phyloP scores from a whole-genome alignment of 2,329 filamentous ascomycete species.

The Beauveria sp. region DNA sequence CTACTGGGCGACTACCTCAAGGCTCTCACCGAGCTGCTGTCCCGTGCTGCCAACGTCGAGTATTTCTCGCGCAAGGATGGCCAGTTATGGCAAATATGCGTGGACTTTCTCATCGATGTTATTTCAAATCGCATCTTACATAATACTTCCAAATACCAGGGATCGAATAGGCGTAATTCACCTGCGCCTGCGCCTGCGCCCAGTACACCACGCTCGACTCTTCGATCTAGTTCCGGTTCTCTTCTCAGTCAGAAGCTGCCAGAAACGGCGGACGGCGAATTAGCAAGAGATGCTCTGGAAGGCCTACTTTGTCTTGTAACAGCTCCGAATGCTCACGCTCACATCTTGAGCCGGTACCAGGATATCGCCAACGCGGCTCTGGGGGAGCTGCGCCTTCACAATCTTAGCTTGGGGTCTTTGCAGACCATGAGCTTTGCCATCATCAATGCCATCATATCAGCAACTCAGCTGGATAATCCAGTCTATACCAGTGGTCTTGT shows the following conservation, averaged over 20 bases:
- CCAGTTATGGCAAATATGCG: slow-evolving; percentile 59
- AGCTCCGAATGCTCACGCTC: slow-evolving; percentile 4
- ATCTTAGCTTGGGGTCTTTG: slow-evolving; percentile 51
- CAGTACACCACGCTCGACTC: slow-evolving; percentile 23
- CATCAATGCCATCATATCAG: slow-evolving; percentile 63
- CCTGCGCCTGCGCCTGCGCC: slow-evolving; percentile 33
- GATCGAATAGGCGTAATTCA: slow-evolving; percentile 34
- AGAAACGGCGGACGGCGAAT: slow-evolving; percentile 24
- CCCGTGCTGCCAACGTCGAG: slow-evolving; percentile 71
- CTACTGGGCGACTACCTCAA: slow-evolving; percentile 74
- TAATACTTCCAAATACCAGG: slow-evolving; percentile 28
- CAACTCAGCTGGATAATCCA: slow-evolving; percentile 61
- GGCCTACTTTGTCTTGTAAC: slow-evolving; percentile 43
- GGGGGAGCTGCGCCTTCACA: slow-evolving; percentile 52
- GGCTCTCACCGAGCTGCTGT: slow-evolving; percentile 61
- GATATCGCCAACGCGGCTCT: slow-evolving; percentile 49
- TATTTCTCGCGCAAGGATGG: slow-evolving; percentile 53
- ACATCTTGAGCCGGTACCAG: slow-evolving; percentile 36
- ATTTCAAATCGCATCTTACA: slow-evolving; percentile 39
- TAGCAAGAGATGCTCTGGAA: slow-evolving; percentile 39
- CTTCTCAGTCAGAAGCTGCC: slow-evolving; percentile 24
- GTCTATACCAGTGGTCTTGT: slow-evolving; percentile 53
- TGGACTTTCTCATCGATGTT: slow-evolving; percentile 65
- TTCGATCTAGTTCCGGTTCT: slow-evolving; percentile 21
- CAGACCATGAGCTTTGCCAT: slow-evolving; percentile 69